Percentiles rank a stretch among this genome's conserved stretches.
These are phyloP conservation scores for Sclerospora graminicola DNA, from an alignment of 352 stramenopile species.

Conservation along the genomic window DNA sequence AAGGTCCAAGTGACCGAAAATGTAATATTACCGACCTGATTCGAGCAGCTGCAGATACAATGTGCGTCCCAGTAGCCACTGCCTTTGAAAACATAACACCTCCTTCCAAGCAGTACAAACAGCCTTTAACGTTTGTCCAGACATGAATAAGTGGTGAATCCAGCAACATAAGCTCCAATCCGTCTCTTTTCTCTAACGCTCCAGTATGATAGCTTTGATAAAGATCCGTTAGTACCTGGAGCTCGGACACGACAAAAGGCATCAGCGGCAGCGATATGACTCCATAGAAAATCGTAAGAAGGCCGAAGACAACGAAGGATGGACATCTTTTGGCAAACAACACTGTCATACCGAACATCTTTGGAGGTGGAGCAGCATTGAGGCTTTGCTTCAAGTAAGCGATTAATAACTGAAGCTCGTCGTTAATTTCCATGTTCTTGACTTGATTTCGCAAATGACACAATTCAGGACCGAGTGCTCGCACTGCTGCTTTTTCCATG, in stretches of 20 bases:
- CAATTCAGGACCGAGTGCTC: constrained; percentile 48
- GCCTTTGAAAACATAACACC: constrained; percentile 51
- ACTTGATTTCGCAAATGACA: constrained; percentile 35
- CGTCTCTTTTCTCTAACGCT: constrained; percentile 41
- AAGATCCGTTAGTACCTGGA: constrained; percentile 22
- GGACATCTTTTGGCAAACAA: constrained; percentile 55
- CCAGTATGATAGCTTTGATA: constrained; percentile 19
- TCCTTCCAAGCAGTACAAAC: constrained; percentile 60
- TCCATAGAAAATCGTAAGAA: constrained; percentile 46
- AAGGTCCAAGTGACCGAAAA: not conserved
- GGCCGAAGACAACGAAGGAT: constrained; percentile 39
- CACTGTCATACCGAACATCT: constrained; percentile 23
- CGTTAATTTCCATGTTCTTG: constrained; percentile 26
- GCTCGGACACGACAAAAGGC: constrained; percentile 46
- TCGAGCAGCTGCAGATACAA: constrained; percentile 36
- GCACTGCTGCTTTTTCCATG: constrained; percentile 40
- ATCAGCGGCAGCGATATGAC: constrained; percentile 42
- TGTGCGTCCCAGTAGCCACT: constrained; percentile 44
- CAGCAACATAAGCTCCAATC: constrained; percentile 57
- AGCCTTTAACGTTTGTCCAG: constrained; percentile 64
- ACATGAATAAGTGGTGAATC: constrained; percentile 57
- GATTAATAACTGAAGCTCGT: constrained; percentile 44
- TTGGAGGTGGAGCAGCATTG: constrained; percentile 37
- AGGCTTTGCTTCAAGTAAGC: constrained; percentile 59
- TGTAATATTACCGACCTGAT: constrained; percentile 27